A percentile compares a stretch with the other conserved stretches of the same genome.
Conservation (phyloP, 805 yeast genomes). For the Candida hispaniensis region DNA sequence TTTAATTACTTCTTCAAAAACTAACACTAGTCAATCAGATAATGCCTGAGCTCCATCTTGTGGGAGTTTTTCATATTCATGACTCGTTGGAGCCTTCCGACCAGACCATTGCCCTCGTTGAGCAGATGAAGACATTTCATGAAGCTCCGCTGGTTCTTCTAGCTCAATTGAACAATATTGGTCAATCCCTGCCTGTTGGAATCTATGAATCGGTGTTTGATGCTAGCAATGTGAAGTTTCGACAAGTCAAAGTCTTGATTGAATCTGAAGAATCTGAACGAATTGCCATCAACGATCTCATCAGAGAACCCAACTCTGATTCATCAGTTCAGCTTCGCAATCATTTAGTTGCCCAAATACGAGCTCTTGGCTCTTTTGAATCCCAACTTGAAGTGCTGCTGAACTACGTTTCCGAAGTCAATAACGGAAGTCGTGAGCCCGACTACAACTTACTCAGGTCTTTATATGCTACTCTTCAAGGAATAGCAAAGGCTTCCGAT, state of each 20-base stretch:
- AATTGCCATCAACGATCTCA: conserved; percentile 26
- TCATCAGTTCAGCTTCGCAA: too few relatives aligned
- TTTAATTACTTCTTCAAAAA: conserved; percentile 1
- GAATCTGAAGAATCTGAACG: conserved; percentile 26
- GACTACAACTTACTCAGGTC: too few relatives aligned
- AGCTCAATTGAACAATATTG: conserved; percentile 18
- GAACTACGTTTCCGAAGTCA: too few relatives aligned
- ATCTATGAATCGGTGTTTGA: conserved; percentile 20
- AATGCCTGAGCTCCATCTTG: conserved; percentile 26
- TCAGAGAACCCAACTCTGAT: conserved; percentile 17
- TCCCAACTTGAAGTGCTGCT: too few relatives aligned
- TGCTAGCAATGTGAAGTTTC: conserved; percentile 16
- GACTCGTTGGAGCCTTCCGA: conserved; percentile 12
- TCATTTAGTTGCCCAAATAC: conserved; percentile 9
- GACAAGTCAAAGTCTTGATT: conserved; percentile 22
- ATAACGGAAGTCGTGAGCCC: too few relatives aligned
- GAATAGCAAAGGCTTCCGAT: too few relatives aligned
- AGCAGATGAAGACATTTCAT: conserved; percentile 18
- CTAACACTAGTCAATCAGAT: conserved; percentile 18
- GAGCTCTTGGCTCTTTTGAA: too few relatives aligned
- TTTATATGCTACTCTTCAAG: too few relatives aligned
- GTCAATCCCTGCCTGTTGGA: conserved; percentile 22
- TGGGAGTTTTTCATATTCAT: conserved; percentile 28
- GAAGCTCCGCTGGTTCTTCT: conserved; percentile 21
- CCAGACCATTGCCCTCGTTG: conserved; percentile 16